phyloP scores from a whole-genome alignment of 2,329 filamentous ascomycete genomes.

The Teratosphaeriaceae sp. region DNA sequence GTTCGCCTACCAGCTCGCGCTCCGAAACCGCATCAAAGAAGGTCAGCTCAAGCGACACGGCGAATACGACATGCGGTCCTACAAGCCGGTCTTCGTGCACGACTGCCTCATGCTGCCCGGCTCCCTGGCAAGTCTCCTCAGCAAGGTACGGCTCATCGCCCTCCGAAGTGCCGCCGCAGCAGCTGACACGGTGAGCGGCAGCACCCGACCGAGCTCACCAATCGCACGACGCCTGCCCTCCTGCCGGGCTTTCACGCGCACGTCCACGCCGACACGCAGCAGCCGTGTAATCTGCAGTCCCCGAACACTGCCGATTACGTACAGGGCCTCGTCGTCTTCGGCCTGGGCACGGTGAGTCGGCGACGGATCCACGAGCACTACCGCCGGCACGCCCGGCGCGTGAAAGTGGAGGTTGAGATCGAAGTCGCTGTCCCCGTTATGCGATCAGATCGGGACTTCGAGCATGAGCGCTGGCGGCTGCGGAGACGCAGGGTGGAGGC shows the following conservation, averaged over 20 bases:
- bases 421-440: slow-evolving; percentile 14
- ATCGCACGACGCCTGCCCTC: slow-evolving; percentile 23
- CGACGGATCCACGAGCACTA: slow-evolving; percentile 21
- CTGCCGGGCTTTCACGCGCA: slow-evolving; percentile 17
- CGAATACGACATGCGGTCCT: slow-evolving; percentile 46
- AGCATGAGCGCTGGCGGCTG: slow-evolving; percentile 9
- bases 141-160: slow-evolving; percentile 13
- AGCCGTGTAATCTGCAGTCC: slow-evolving; percentile 17
- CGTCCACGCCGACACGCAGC: slow-evolving; percentile 13
- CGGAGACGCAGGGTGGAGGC: slow-evolving; percentile 14
- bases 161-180: background rate
- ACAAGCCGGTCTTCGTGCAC: slow-evolving; percentile 48
- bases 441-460: background rate
- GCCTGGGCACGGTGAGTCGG: slow-evolving; percentile 15
- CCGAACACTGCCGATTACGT: slow-evolving; percentile 14
- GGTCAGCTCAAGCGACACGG: slow-evolving; percentile 40
- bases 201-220: slow-evolving; percentile 14
- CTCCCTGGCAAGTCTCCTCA: slow-evolving; percentile 27
- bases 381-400: slow-evolving; percentile 10
- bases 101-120: slow-evolving; percentile 46
- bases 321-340: slow-evolving; percentile 25
- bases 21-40: slow-evolving; percentile 19
- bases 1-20: slow-evolving; percentile 19
- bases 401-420: slow-evolving; percentile 16
- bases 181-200: slow-evolving; percentile 8